Conservation (phyloP, 1,284 basidiomycete genomes). For the Ceratobasidium sp. region DNA sequence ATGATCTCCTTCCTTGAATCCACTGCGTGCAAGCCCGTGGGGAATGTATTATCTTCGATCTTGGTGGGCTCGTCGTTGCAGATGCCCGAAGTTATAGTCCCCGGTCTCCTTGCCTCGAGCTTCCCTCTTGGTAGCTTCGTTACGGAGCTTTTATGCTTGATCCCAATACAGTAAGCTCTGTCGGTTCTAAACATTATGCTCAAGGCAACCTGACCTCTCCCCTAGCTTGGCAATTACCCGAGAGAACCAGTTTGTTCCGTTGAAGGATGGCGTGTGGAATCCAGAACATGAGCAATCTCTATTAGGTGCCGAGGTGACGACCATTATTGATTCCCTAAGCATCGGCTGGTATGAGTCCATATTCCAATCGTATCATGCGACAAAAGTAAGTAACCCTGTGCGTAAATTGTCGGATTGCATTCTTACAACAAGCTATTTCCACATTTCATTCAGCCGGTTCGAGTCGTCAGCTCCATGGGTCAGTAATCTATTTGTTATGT, state of each 20-base stretch:
- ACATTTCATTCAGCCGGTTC: conserved; percentile 59
- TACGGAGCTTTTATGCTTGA: conserved; percentile 46
- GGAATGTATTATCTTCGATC: conserved; percentile 49
- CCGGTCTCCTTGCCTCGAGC: not conserved
- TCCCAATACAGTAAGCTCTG: conserved; percentile 43
- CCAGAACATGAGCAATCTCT: conserved; percentile 63
- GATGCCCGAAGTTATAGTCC: not conserved
- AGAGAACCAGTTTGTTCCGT: conserved; percentile 69
- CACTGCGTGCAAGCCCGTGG: conserved; percentile 31
- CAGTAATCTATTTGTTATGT: conserved; percentile 35
- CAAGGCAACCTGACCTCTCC: too few species aligned
- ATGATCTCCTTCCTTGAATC: conserved; percentile 35
- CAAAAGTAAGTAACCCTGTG: conserved; percentile 58
- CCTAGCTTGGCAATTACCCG: conserved; percentile 62
- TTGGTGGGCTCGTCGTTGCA: conserved; percentile 51
- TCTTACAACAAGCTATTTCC: too few species aligned
- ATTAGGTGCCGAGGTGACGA: conserved; percentile 68
- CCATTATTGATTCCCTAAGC: conserved; percentile 64
- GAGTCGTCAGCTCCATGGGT: conserved; percentile 74
- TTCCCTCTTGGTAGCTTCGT: conserved; percentile 37
- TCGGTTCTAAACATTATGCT: conserved; percentile 58
- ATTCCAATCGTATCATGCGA: conserved; percentile 69
- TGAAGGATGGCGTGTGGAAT: conserved; percentile 69
- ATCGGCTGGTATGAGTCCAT: conserved; percentile 75
- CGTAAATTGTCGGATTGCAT: too few species aligned